Evolutionary conservation across 306 rosid species (phyloP).

Genomic region (Vigna mungo): DNA sequence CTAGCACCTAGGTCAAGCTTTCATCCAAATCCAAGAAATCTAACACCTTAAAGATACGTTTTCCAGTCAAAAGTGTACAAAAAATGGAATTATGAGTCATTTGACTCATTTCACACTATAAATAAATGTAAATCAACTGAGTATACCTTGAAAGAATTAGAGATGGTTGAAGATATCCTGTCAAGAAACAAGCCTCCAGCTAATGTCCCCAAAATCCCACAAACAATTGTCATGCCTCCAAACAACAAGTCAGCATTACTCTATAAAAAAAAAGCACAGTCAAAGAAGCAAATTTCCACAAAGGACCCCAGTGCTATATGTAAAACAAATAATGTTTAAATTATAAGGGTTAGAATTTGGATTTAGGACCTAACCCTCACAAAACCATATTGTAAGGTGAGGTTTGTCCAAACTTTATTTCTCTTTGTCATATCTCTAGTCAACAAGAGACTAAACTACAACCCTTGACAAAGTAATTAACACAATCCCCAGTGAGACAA

Average conservation of each 20-base stretch:
- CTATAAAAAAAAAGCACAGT: slow-evolving; percentile 55
- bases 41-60: slow-evolving; percentile 11
- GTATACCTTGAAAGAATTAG: slow-evolving; percentile 88
- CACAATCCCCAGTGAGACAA: too few relatives aligned
- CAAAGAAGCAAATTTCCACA: slow-evolving; percentile 39
- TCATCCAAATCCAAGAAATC: slow-evolving; percentile 27
- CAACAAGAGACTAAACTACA: background rate
- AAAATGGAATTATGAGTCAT: slow-evolving; percentile 6
- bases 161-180: slow-evolving; percentile 70
- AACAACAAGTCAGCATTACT: slow-evolving; percentile 81
- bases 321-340: too few relatives aligned
- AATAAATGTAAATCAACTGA: slow-evolving; percentile 37
- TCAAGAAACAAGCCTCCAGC: slow-evolving; percentile 91
- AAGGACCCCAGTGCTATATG: background rate
- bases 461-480: background rate
- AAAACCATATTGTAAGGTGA: too few relatives aligned
- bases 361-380: background rate
- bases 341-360: background rate
- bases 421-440: too few relatives aligned
- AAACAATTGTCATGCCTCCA: slow-evolving; percentile 84
- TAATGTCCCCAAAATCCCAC: slow-evolving; percentile 87
- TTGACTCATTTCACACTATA: slow-evolving; percentile 18
- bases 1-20: slow-evolving; percentile 32
- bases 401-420: too few relatives aligned
- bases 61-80: slow-evolving; percentile 23